Conservation (phyloP, 176 grass and related monocot species). For the Avena atlantica region DNA sequence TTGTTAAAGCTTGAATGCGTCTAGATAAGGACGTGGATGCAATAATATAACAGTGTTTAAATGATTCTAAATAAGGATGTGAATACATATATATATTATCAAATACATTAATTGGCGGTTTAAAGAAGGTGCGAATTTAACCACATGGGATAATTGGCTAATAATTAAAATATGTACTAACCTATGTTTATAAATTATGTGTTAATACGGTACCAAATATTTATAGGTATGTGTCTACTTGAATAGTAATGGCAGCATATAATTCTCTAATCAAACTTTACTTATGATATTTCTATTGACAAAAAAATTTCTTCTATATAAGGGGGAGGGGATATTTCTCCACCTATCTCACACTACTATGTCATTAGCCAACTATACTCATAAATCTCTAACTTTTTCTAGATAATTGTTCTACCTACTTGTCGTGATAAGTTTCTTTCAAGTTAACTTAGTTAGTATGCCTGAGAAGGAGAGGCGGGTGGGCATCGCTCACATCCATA, state of each 20-base stretch:
- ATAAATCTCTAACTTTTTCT: neutral
- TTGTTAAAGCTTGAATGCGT: neutral
- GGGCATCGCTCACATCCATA: neutral
- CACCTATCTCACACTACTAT: neutral
- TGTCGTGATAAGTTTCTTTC: neutral
- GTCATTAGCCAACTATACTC: neutral
- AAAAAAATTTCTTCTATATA: neutral
- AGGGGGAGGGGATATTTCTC: neutral
- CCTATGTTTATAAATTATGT: neutral
- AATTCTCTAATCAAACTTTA: neutral
- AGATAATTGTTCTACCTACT: neutral
- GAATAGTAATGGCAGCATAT: neutral
- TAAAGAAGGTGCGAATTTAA: neutral
- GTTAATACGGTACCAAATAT: neutral
- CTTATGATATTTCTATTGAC: neutral
- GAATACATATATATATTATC: neutral
- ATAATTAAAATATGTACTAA: neutral
- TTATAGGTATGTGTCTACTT: neutral
- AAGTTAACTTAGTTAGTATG: neutral
- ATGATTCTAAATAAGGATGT: neutral
- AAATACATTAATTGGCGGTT: neutral
- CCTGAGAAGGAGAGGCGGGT: neutral
- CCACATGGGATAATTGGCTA: neutral
- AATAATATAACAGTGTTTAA: neutral
- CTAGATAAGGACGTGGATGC: neutral